Conservation (phyloP, 257 asterid genomes). For the Ajuga chamaepitys region DNA sequence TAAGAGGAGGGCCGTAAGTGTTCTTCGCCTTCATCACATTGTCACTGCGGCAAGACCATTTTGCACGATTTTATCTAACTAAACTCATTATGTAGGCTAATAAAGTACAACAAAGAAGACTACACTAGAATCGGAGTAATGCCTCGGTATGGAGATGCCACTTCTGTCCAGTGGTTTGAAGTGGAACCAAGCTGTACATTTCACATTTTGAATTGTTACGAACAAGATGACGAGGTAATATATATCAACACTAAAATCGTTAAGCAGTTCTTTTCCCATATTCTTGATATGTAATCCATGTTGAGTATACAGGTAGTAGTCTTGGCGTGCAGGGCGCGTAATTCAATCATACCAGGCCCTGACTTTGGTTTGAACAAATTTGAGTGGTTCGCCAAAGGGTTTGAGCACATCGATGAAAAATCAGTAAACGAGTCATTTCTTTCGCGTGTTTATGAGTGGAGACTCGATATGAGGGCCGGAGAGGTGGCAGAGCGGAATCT, state of each 20-base stretch:
- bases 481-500: conserved; percentile 43
- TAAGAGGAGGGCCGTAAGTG: conserved; percentile 60
- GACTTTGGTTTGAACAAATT: conserved; percentile 41
- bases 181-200: conserved; percentile 51
- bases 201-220: conserved; percentile 69
- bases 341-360: conserved; percentile 62
- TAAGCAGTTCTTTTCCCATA: neutral
- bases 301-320: conserved; percentile 38
- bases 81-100: conserved; percentile 24
- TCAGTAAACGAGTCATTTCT: conserved; percentile 23
- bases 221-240: conserved; percentile 50
- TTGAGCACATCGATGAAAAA: conserved; percentile 16
- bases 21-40: neutral
- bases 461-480: conserved; percentile 41
- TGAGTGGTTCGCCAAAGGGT: conserved; percentile 52
- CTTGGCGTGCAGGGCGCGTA: conserved; percentile 45
- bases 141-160: conserved; percentile 76
- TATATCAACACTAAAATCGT: neutral
- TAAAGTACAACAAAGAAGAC: conserved; percentile 36
- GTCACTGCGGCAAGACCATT: neutral
- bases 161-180: conserved; percentile 56
- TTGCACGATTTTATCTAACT: neutral
- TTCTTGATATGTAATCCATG: neutral
- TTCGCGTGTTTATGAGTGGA: conserved; percentile 55
- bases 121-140: conserved; percentile 68